Base-by-base conservation (phyloP, 768 basidiomycete species). In the Gloeophyllum trabeum region DNA sequence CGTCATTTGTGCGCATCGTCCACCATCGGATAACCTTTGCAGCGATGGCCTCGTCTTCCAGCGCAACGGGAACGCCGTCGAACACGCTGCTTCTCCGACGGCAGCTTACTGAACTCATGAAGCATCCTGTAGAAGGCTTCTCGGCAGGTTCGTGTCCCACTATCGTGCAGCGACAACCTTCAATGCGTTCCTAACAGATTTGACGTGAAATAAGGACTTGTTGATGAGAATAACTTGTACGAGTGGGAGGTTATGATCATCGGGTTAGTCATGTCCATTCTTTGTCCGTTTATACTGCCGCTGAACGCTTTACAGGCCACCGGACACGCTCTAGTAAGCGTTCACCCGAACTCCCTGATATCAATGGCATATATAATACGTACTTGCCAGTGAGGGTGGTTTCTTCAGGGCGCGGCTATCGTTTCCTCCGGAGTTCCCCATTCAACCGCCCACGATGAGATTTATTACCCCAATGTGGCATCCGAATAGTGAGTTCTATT, bases 211-310 rank as follows among this genome's bases (percentile, higher is more conserved):
- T 53, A 54, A 79, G 94, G 94, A 30, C 78, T 99, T 42, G 92
- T 92, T 36, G 91, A 98, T 59, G 94, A 97, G 45, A 74, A 79
- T 61, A 93, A 97, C 64, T 65, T 97, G 10, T 89, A 84, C 45
- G 93, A 97, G 66, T 99, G 96, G 96, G 92, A 96, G 51, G 73
- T 97, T 55, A 70, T 96, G 57, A 81, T 96, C 51, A 94, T 94
- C 56, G 90, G 91, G 90, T 93, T 48, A 45, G 77, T 63, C 37
- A 19, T 24, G 14, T 30, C 34, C 13, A 26, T 30, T 19, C 14
- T 16, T 30, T 30, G 28, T 30, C 36, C 36, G 12, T 10, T 10
- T 7, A 6, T 10, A 12, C 40, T 45, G 24, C 20, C 41, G 21
- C 24, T 47, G 25, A 50, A 44, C 24, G 43, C 45, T 41, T 46